Base-by-base conservation (phyloP, 371 early-diverging fungal genomes). In the Apophysomyces trapeziformis region DNA sequence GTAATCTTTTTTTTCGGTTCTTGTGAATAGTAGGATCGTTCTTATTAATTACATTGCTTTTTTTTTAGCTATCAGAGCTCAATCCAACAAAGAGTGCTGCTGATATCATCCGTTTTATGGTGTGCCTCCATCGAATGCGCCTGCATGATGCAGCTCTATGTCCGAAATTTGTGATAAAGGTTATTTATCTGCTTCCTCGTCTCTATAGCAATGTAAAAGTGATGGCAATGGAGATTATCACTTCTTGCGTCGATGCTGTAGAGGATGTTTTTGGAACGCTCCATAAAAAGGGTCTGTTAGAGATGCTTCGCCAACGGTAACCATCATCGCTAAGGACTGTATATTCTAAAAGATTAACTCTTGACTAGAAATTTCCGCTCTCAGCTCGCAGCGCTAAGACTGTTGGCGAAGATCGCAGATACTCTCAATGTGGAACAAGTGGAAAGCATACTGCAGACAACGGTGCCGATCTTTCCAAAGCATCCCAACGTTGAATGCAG, bases 181-280 rank as follows among this genome's bases (percentile, higher is more conserved):
- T 87, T 0, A 58, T 79, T 12, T 77, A 68, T 47, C 64, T 78
- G 3, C 64, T 86, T 7, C 74, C 81, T 2, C 72, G 74, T 26
- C 63, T 80, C 0, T 63, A 71, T 18, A 75, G 73, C 0, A 68
- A 73, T 18, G 67, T 79, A 36, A 68, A 86, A 60, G 63, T 78
- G 32, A 18, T 77, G 44, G 84, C 84, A 2, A 61, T 93, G 7
- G 82, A 86, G 35, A 79, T 89, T 6, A 69, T 93, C 12, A 77
- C 80, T 12, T 81, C 78, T 2, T 78, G 78, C 9, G 84, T 81
- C 18, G 75, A 82, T 4, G 57, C 70, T 3, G 77, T 86, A 38
- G 79, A 73, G 0, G 78, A 82, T 38, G 60, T 90, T 2, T 89
- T 89, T 68, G 37, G 59, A 1, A 39, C 57, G 1, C 79, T 65